A percentile compares a stretch with the other conserved stretches of the same genome.
These are phyloP conservation scores for Candida albicans DNA, from an alignment of 1,139 yeast genomes.

Conservation along the genomic window DNA sequence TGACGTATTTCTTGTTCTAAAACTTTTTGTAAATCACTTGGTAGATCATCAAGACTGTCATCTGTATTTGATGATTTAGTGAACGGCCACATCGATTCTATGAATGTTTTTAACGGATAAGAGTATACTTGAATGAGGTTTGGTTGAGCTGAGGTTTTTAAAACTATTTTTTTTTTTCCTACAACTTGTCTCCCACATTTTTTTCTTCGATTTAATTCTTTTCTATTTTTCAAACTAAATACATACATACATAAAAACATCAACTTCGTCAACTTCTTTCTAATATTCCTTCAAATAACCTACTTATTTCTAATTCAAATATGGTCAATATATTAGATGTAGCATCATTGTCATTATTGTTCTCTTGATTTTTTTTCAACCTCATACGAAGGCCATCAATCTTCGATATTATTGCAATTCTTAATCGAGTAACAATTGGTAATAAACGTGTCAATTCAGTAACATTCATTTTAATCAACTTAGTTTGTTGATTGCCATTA, in stretches of 20 bases:
- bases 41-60: conserved; percentile 27
- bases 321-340: conserved; percentile 20
- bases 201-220: neutral
- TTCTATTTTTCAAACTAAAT: neutral
- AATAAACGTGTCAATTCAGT: conserved; percentile 50
- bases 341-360: conserved; percentile 9
- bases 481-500: conserved; percentile 2
- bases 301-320: conserved; percentile 37
- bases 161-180: neutral
- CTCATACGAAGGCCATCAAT: conserved; percentile 17
- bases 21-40: conserved; percentile 32
- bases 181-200: no score
- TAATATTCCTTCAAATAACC: conserved; percentile 41
- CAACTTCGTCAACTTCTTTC: conserved; percentile 18
- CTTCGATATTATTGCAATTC: conserved; percentile 34
- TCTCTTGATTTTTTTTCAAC: conserved; percentile 9
- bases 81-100: conserved; percentile 27
- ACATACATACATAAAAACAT: no score
- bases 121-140: no score
- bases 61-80: conserved; percentile 8
- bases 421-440: conserved; percentile 48
- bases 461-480: conserved; percentile 24
- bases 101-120: no score
- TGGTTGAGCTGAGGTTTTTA: neutral
- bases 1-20: conserved; percentile 22